Evolutionary conservation across 371 early-diverging fungal genomes (phyloP), one percentile per base, ranked within the genome.

Genomic region (Cokeromyces recurvatus): DNA sequence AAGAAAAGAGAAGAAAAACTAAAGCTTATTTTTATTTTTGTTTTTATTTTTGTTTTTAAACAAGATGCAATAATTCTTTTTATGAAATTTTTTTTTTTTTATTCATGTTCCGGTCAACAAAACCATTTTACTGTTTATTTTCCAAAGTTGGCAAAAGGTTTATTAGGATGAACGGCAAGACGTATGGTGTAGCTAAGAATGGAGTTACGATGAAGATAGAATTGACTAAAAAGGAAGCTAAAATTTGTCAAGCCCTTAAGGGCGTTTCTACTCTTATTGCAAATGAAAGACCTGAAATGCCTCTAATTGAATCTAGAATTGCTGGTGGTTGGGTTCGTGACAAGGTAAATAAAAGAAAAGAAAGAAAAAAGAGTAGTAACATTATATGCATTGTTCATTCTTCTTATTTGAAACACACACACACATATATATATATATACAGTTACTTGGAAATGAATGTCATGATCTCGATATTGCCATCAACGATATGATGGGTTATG

Each of bases 251-350:
- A n/a, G 52, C 87, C 15, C 71, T 91, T 37, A 64, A 65, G 24
- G 55, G 65, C 2, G 86, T 86, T 1, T 76, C 84, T 2, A 55
- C 68, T n/a, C 57, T 66, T 38, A 62, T 88, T 42, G 71, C 78
- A 23, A 32, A 52, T 24, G 46, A 59, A 32, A 69, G 64, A 52
- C 76, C 75, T 41, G 76, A 70, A 45, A 57, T 67, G 48, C 79
- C 81, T 1, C 66, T 56, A 16, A 71, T 92, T 36, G 80, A 81
- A 36, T 77, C 93, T 39, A 75, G 99, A n/a, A 87, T 97, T 43
- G 97, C 95, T 20, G 99, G 99, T 48, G 99, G 99, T 8, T 99
- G 99, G 99, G 99, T 98, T 38, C 82, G 99, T 35, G 99, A 98
- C 68, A 98, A 98, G 82, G 90, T 88, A 71, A 29, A 2, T 2